Conservation (phyloP, 208 protist species). For the Wallacemonas sp. region DNA sequence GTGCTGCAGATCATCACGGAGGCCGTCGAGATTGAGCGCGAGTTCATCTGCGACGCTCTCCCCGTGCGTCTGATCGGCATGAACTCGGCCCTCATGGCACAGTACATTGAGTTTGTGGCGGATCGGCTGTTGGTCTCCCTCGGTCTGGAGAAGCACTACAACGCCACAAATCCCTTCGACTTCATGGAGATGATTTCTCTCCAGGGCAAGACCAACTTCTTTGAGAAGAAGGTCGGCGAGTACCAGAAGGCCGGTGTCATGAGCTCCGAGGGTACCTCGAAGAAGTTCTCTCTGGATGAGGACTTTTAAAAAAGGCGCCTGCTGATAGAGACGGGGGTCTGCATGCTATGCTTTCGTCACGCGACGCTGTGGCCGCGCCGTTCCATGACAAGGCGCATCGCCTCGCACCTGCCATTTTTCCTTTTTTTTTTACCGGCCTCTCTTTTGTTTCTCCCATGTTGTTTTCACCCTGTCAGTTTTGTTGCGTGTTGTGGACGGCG, state of each 20-base stretch:
- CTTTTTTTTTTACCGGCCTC: conserved; percentile 19
- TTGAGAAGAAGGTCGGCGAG: conserved; percentile 98
- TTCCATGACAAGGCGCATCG: too few relatives aligned
- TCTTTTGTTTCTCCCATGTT: conserved; percentile 20
- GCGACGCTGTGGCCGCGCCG: too few relatives aligned
- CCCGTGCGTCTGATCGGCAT: conserved; percentile 99
- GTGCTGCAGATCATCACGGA: conserved; percentile 92
- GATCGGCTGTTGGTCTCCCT: conserved; percentile 98
- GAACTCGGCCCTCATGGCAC: conserved; percentile 97
- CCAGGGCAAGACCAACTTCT: conserved; percentile 99
- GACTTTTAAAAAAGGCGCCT: conserved; percentile 81
- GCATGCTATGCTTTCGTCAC: background rate
- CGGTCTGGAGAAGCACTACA: conserved; percentile 95
- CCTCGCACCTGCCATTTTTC: background rate
- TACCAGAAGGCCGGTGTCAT: conserved; percentile 99
- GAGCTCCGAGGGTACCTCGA: conserved; percentile 64
- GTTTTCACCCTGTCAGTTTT: conserved; percentile 5
- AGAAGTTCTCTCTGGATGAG: conserved; percentile 88
- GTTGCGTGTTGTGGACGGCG: background rate
- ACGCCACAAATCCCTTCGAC: conserved; percentile 98
- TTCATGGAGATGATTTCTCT: conserved; percentile 99
- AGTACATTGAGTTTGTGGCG: conserved; percentile 99
- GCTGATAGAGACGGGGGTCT: background rate
- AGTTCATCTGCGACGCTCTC: conserved; percentile 98
- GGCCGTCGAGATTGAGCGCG: conserved; percentile 96